These are phyloP conservation scores for Phaffomyces opuntiae DNA, from an alignment of 805 yeast genomes.

Conservation along the genomic window DNA sequence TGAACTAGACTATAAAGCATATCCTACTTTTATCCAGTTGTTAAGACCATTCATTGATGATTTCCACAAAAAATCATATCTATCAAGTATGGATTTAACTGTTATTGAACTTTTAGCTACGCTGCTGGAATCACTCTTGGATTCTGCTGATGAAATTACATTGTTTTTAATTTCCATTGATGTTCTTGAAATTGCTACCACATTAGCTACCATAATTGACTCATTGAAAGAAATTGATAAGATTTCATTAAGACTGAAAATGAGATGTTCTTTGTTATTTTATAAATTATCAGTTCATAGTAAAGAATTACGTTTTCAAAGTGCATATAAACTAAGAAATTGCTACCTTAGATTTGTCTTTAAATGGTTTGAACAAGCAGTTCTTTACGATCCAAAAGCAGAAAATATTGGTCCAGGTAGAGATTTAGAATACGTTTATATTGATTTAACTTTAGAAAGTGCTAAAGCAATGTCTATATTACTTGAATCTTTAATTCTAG, in stretches of 20 bases:
- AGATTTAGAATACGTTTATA: constrained; percentile 40
- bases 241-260: constrained; percentile 28
- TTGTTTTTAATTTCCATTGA: constrained; percentile 28
- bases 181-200: constrained; percentile 21
- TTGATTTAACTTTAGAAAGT: constrained; percentile 61
- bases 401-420: constrained; percentile 8
- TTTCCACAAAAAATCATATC: constrained; percentile 19
- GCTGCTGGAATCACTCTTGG: constrained; percentile 35
- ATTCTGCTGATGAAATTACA: constrained; percentile 25
- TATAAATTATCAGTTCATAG: constrained; percentile 30
- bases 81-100: constrained; percentile 24
- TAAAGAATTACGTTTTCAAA: constrained; percentile 29
- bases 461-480: constrained; percentile 50
- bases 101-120: constrained; percentile 44
- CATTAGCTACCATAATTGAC: constrained; percentile 16
- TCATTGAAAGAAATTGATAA: constrained; percentile 5
- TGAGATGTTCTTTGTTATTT: constrained; percentile 36
- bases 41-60: constrained; percentile 32
- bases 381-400: constrained; percentile 32
- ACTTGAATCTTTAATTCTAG: constrained; percentile 51
- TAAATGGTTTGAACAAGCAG: constrained; percentile 50
- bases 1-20: constrained; percentile 56
- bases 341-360: constrained; percentile 37
- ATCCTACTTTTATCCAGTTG: constrained; percentile 40
- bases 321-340: constrained; percentile 44